Base-by-base conservation (phyloP, 2,329 filamentous ascomycete genomes). In the Cladosporium sp. region DNA sequence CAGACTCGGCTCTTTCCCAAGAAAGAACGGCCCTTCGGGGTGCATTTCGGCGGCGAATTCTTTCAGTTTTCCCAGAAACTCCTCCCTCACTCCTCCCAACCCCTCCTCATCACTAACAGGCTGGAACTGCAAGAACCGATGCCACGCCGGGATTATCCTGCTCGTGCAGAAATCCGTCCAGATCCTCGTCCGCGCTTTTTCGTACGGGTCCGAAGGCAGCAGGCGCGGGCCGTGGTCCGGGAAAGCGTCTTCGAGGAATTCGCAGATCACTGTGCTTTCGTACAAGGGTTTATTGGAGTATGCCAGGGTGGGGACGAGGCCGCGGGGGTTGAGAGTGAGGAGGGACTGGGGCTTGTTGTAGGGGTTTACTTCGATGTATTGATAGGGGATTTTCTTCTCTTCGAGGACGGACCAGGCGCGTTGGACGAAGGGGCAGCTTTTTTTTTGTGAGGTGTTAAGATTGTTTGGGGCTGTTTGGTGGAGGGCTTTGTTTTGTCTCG, bases 261-360 rank as follows among this genome's bases (percentile, higher is more conserved):
- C 90, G 77, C 87, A 88, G 44, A 94, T 83, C 57, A 93, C 85
- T 8, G 82, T 86, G 72, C 88, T 91, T 76, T 94, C 90, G 71
- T 90, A 92, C 7, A 93, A 80, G 0, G 89, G 86, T 74, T 87
- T n/a, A n/a, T n/a, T n/a, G n/a, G n/a, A n/a, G n/a, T n/a, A n/a
- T n/a, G n/a, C n/a, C n/a, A 93, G 81, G 0, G 90, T 92, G 0
- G 91, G 92, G 1, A 93, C 88, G 1, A 93, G 82, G 0, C 91
- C 91, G 14, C 90, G 86, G 0, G 91, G 91, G 74, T 94, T 94
- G 68, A 93, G 81, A 10, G 84, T 82, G 26, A 93, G 81, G 32
- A 93, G 88, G 1, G 85, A 87, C 3, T 85, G 78, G 0, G 86
- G 87, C 73, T 93, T 93, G 76, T 88, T 81, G 80, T 93, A 93